Evolutionary conservation across 345 rosid species (phyloP).

Genomic region (Passiflora organensis): DNA sequence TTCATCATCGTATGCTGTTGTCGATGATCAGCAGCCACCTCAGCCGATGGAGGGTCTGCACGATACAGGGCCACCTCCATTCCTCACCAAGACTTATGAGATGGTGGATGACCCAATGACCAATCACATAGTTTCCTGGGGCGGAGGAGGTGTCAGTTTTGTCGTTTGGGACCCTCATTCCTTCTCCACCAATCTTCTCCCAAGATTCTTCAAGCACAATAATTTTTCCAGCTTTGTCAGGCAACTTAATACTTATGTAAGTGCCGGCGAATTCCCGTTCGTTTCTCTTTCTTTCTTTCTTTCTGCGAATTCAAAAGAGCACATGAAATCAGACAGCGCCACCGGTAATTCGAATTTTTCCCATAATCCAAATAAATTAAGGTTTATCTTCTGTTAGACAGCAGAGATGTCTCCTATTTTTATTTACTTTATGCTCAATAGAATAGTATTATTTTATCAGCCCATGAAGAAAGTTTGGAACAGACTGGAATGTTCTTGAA

Average conservation of each 20-base stretch:
- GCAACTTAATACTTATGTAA: constrained; percentile 34
- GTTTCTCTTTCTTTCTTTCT: not conserved
- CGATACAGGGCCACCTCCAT: constrained; percentile 40
- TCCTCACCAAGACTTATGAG: constrained; percentile 27
- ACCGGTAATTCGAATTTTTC: not conserved
- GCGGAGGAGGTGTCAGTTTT: constrained; percentile 21
- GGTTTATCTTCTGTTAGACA: too few relatives aligned
- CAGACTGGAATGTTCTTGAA: too few relatives aligned
- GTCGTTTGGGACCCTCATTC: constrained; percentile 28
- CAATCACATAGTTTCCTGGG: constrained; percentile 25
- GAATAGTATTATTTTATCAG: too few relatives aligned
- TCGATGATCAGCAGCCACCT: constrained; percentile 24
- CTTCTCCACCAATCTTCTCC: constrained; percentile 22
- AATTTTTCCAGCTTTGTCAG: constrained; percentile 35
- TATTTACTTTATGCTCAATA: too few relatives aligned
- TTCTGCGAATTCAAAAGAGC: not conserved
- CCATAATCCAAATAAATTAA: too few relatives aligned
- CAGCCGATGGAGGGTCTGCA: constrained; percentile 74
- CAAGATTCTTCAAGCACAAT: constrained; percentile 28
- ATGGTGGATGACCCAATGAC: constrained; percentile 27
- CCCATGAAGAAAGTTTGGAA: too few relatives aligned
- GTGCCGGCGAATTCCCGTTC: not conserved
- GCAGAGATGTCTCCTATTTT: too few relatives aligned
- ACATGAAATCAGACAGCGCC: not conserved
- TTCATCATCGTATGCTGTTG: constrained; percentile 15